These are phyloP conservation scores for Rhodosporidiobolus sp. DNA, from an alignment of 768 basidiomycete genomes.

Conservation along the genomic window DNA sequence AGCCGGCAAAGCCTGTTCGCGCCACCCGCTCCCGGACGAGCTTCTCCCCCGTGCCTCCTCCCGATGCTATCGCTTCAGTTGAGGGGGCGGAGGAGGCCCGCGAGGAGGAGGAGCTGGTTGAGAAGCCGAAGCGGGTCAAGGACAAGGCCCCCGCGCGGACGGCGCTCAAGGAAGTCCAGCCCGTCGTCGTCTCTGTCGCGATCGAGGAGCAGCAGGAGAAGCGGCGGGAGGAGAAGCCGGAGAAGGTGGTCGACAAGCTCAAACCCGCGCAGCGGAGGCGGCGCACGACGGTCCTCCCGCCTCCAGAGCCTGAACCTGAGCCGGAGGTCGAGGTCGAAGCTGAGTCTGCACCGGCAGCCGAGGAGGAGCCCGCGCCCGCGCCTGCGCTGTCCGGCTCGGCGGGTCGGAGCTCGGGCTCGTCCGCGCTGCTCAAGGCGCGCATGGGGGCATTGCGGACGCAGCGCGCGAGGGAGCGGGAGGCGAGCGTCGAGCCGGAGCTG, in stretches of 20 bases:
- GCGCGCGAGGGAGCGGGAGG: neutral
- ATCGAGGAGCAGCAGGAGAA: neutral
- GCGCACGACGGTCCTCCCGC: neutral
- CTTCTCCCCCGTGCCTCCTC: no score
- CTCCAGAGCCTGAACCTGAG: no score
- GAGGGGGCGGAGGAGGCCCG: no score
- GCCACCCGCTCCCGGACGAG: no score
- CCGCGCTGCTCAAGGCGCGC: conserved; percentile 13
- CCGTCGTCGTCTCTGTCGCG: neutral
- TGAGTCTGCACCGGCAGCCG: no score
- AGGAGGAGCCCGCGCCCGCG: neutral
- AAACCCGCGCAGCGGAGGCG: neutral
- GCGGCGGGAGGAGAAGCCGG: neutral
- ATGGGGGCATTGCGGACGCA: conserved; percentile 15
- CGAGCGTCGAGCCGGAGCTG: neutral
- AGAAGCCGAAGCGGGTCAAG: neutral
- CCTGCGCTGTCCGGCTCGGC: neutral
- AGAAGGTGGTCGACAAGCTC: neutral
- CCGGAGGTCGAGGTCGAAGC: no score
- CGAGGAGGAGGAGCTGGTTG: neutral
- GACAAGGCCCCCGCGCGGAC: neutral
- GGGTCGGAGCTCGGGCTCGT: neutral
- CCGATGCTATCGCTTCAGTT: no score
- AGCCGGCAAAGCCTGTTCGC: neutral
- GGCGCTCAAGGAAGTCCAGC: neutral